phyloP scores from a whole-genome alignment of 257 asterid species.

The Striga asiatica region DNA sequence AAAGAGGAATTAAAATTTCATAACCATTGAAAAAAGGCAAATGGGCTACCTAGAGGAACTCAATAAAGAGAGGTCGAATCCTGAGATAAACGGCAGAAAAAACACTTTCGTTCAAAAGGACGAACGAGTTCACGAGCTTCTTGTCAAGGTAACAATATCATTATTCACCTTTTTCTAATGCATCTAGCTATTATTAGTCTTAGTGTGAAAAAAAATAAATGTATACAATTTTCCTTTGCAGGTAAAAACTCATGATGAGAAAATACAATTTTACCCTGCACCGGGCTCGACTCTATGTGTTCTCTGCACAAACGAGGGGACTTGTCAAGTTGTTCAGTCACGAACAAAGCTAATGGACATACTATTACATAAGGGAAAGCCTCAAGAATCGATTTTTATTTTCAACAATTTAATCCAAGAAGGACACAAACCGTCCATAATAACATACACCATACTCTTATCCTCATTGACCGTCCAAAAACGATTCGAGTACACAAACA shows the following conservation, averaged over 20 bases:
- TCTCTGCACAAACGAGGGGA: constrained; percentile 36
- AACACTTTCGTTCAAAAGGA: constrained; percentile 12
- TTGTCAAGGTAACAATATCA: constrained; percentile 12
- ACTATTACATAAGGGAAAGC: constrained; percentile 41
- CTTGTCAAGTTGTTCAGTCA: constrained; percentile 45
- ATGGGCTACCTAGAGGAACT: constrained; percentile 29
- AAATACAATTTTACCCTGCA: constrained; percentile 27
- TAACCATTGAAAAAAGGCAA: constrained; percentile 1
- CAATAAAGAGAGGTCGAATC: constrained; percentile 13
- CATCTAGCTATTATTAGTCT: not conserved
- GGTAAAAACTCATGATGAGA: constrained; percentile 28
- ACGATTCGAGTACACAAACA: constrained; percentile 27
- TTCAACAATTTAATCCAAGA: constrained; percentile 42
- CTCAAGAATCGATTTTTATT: constrained; percentile 35
- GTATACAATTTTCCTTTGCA: constrained; percentile 14
- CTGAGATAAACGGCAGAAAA: constrained; percentile 13
- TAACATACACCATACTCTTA: constrained; percentile 63
- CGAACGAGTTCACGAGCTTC: constrained; percentile 13
- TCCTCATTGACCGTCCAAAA: constrained; percentile 55
- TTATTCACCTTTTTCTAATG: not conserved
- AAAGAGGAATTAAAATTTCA: not conserved
- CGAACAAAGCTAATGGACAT: constrained; percentile 50
- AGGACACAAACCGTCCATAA: constrained; percentile 66
- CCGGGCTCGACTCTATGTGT: constrained; percentile 34
- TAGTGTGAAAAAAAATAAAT: not conserved